Evolutionary conservation across 805 yeast species (phyloP).

Genomic region (Candida ponderosae): DNA sequence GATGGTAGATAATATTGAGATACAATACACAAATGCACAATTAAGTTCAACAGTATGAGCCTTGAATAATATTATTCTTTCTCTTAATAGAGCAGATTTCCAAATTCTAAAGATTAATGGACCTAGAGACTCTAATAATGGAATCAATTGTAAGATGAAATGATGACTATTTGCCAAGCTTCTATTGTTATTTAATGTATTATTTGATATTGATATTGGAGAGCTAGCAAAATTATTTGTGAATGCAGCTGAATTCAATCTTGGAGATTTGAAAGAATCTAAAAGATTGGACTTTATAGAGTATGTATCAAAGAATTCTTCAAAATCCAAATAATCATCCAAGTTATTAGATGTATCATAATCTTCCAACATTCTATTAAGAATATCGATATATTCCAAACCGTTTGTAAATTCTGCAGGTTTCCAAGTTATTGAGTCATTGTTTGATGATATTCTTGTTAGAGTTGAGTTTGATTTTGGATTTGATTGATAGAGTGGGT

Average conservation of each 20-base stretch:
- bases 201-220: neutral
- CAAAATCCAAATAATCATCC: slow-evolving; percentile 16
- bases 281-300: slow-evolving; percentile 8
- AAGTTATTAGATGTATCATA: slow-evolving; percentile 8
- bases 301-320: slow-evolving; percentile 14
- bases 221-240: neutral
- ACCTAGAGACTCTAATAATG: slow-evolving; percentile 44
- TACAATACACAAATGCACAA: slow-evolving; percentile 47
- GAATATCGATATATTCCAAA: slow-evolving; percentile 32
- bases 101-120: slow-evolving; percentile 59
- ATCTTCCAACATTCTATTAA: slow-evolving; percentile 21
- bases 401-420: slow-evolving; percentile 33
- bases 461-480: slow-evolving; percentile 6
- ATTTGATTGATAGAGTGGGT: slow-evolving; percentile 24
- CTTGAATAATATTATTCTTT: slow-evolving; percentile 42
- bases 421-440: slow-evolving; percentile 25
- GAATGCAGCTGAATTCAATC: slow-evolving; percentile 5
- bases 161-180: slow-evolving; percentile 24
- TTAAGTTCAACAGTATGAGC: slow-evolving; percentile 26
- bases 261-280: slow-evolving; percentile 11
- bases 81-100: slow-evolving; percentile 54
- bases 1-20: slow-evolving; percentile 53
- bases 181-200: neutral
- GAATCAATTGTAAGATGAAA: slow-evolving; percentile 38
- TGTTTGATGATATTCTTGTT: slow-evolving; percentile 8